These are phyloP conservation scores for Cairneyella variabilis DNA, from an alignment of 495 filamentous ascomycete species.

Conservation along the genomic window DNA sequence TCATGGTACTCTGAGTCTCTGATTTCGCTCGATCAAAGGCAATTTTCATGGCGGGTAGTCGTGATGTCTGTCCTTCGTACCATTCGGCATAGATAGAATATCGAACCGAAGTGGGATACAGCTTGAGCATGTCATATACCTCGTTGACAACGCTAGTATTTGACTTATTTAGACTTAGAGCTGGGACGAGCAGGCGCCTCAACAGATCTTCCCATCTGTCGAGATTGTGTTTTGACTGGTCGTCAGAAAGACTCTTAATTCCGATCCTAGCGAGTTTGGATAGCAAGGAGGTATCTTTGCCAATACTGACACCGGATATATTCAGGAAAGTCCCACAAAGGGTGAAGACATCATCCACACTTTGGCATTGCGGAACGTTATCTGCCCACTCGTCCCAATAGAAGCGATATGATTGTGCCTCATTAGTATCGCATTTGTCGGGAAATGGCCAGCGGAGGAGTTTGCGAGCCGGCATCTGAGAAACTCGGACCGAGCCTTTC, in stretches of 20 bases:
- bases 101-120: slow-evolving; percentile 69
- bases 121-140: slow-evolving; percentile 74
- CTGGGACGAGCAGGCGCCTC: slow-evolving; percentile 76
- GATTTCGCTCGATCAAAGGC: slow-evolving; percentile 71
- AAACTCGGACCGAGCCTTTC: slow-evolving; percentile 62
- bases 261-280: slow-evolving; percentile 81
- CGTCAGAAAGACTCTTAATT: slow-evolving; percentile 62
- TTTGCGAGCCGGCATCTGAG: slow-evolving; percentile 52
- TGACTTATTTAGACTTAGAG: slow-evolving; percentile 73
- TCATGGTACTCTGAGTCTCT: slow-evolving; percentile 78
- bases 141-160: slow-evolving; percentile 83
- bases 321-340: slow-evolving; percentile 84
- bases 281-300: slow-evolving; percentile 73
- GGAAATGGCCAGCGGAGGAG: slow-evolving; percentile 73
- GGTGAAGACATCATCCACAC: slow-evolving; percentile 82
- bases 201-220: slow-evolving; percentile 76
- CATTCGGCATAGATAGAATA: slow-evolving; percentile 94
- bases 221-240: slow-evolving; percentile 63
- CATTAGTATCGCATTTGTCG: slow-evolving; percentile 67
- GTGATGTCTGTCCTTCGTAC: slow-evolving; percentile 72
- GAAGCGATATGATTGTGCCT: slow-evolving; percentile 76
- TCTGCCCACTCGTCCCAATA: slow-evolving; percentile 99
- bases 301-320: slow-evolving; percentile 80
- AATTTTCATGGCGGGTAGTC: slow-evolving; percentile 69
- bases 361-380: slow-evolving; percentile 86